phyloP scores from a whole-genome alignment of 192 early-diverging fungal species.

The Chytriomyces confervae region DNA sequence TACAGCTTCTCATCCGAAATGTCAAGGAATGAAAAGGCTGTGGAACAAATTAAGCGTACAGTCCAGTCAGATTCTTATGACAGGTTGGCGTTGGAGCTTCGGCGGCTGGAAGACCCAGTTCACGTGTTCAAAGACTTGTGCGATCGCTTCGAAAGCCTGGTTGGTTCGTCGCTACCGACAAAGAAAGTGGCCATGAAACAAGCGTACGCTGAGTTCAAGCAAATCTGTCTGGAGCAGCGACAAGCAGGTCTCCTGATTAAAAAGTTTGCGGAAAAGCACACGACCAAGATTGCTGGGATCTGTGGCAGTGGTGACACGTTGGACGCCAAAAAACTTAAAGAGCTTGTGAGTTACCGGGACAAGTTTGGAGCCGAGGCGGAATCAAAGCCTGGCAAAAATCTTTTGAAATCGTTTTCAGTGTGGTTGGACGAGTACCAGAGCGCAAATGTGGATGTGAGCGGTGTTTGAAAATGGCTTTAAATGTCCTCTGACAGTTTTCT shows the following conservation, averaged over 20 bases:
- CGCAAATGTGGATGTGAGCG: constrained; percentile 27
- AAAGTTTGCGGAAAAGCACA: constrained; percentile 50
- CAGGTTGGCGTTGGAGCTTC: constrained; percentile 67
- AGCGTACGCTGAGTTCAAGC: constrained; percentile 60
- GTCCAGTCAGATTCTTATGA: constrained; percentile 58
- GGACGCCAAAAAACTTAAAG: constrained; percentile 28
- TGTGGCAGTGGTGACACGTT: constrained; percentile 37
- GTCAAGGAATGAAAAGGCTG: constrained; percentile 31
- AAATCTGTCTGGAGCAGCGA: constrained; percentile 53
- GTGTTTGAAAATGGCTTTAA: background rate
- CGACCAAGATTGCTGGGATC: constrained; percentile 44
- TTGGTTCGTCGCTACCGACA: constrained; percentile 31
- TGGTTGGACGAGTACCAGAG: constrained; percentile 35
- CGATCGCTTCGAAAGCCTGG: constrained; percentile 46
- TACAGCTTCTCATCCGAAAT: constrained; percentile 53
- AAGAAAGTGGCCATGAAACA: constrained; percentile 38
- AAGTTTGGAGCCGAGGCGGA: constrained; percentile 27
- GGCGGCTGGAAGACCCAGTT: constrained; percentile 68
- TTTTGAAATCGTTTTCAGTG: constrained; percentile 32
- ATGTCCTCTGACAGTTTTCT: background rate
- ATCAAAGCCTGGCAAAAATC: constrained; percentile 32
- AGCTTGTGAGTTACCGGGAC: constrained; percentile 16
- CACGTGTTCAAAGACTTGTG: constrained; percentile 74
- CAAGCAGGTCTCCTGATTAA: background rate
- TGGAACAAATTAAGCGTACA: constrained; percentile 38